These are phyloP conservation scores for Tetrahymena elliotti DNA, from an alignment of 73 alveolate species.

Conservation along the genomic window DNA sequence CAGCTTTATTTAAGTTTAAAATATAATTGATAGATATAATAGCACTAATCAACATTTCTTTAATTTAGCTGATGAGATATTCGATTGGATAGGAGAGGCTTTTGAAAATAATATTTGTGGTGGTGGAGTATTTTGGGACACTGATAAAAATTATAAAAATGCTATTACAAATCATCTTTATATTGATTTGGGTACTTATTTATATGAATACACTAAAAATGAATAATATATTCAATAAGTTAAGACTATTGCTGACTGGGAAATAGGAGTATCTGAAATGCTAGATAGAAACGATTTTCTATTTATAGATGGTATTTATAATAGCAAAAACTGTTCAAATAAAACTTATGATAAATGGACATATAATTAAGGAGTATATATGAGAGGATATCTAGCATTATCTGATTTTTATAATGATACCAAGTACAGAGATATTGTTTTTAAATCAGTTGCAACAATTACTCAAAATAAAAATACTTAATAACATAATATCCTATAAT, in stretches of 20 bases:
- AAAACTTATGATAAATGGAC: not conserved
- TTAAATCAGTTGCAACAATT: not conserved
- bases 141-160: not conserved
- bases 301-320: not conserved
- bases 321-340: not conserved
- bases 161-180: not conserved
- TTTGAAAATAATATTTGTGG: not conserved
- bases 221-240: not conserved
- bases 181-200: not conserved
- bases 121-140: not conserved
- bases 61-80: not conserved
- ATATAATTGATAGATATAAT: not conserved
- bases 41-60: not conserved
- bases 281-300: not conserved
- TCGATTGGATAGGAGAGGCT: not conserved
- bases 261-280: not conserved
- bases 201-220: not conserved
- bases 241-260: not conserved
- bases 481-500: not conserved
- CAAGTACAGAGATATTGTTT: not conserved
- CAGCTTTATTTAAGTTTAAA: not conserved
- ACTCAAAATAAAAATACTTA: not conserved
- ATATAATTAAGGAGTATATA: not conserved
- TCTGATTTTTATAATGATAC: not conserved
- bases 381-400: not conserved